Conservation (phyloP, 495 filamentous ascomycete species). For the Aspergillus panamensis region DNA sequence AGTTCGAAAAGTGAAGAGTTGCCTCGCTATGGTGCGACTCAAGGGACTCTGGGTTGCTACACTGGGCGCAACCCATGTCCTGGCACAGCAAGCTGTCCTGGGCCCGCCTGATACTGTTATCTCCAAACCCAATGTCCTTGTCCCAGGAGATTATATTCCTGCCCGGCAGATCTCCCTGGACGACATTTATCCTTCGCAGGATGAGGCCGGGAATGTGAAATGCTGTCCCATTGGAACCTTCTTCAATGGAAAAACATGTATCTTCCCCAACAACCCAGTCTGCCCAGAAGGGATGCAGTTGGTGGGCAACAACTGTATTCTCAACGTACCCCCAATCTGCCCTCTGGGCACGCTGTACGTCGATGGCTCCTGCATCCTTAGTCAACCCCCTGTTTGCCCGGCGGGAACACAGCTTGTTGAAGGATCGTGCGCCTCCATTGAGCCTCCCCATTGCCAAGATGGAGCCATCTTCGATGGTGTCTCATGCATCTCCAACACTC, state of each 20-base stretch:
- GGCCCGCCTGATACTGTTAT: no score
- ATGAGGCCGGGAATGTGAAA: constrained; percentile 1
- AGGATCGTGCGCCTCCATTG: not conserved
- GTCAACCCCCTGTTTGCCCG: not conserved
- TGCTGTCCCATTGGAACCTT: constrained; percentile 7
- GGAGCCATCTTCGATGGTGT: not conserved
- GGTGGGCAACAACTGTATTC: constrained; percentile 1
- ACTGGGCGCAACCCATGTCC: not conserved
- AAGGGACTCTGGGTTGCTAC: not conserved
- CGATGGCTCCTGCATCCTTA: not conserved
- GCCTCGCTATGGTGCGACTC: not conserved
- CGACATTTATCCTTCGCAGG: constrained; percentile 2
- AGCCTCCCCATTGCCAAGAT: constrained; percentile 1
- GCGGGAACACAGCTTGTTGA: not conserved
- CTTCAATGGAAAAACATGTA: constrained; percentile 9
- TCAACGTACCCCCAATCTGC: constrained; percentile 1
- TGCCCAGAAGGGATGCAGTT: constrained; percentile 1
- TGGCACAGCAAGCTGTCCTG: not conserved
- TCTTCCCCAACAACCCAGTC: not conserved
- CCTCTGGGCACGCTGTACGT: not conserved
- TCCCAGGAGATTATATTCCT: not conserved
- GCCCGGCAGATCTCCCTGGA: not conserved
- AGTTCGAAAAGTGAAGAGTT: not conserved
- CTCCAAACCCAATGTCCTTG: not conserved
- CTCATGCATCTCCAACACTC: not conserved